A percentile compares a stretch with the other conserved stretches of the same genome.
Evolutionary conservation across 2,329 filamentous ascomycete species (phyloP).

Genomic region (Malbranchea zuffiana): DNA sequence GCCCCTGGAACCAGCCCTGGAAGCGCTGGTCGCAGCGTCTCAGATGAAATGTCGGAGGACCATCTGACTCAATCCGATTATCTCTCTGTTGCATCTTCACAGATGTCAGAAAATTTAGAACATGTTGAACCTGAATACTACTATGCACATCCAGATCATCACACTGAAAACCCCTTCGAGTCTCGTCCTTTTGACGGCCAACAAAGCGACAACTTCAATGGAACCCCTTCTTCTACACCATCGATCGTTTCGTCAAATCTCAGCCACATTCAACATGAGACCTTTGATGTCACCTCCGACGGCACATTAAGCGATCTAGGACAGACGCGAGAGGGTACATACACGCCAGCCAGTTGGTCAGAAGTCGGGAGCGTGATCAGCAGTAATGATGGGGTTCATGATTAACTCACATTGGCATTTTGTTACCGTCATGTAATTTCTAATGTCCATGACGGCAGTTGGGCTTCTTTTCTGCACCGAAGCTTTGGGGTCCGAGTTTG

Average conservation of each 20-base stretch:
- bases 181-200: background rate
- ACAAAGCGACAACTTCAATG: conserved; percentile 2
- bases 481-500: no score
- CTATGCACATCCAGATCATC: conserved; percentile 24
- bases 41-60: conserved; percentile 10
- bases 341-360: conserved; percentile 36
- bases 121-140: conserved; percentile 27
- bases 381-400: conserved; percentile 26
- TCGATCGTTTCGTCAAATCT: conserved; percentile 30
- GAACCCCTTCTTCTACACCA: conserved; percentile 25
- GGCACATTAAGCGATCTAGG: conserved; percentile 32
- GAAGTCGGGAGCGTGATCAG: conserved; percentile 37
- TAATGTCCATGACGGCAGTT: no score
- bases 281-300: conserved; percentile 23
- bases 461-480: no score
- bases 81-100: conserved; percentile 18
- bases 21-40: background rate
- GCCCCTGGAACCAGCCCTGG: conserved; percentile 9
- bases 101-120: conserved; percentile 18
- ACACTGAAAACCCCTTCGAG: background rate
- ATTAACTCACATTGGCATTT: conserved; percentile 6
- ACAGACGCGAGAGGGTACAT: conserved; percentile 21
- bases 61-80: conserved; percentile 19
- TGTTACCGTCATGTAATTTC: background rate
- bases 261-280: conserved; percentile 28